Evolutionary conservation across 495 filamentous ascomycete genomes (phyloP), one percentile per base, ranked within the genome.

Genomic region (Penicillium taxi): DNA sequence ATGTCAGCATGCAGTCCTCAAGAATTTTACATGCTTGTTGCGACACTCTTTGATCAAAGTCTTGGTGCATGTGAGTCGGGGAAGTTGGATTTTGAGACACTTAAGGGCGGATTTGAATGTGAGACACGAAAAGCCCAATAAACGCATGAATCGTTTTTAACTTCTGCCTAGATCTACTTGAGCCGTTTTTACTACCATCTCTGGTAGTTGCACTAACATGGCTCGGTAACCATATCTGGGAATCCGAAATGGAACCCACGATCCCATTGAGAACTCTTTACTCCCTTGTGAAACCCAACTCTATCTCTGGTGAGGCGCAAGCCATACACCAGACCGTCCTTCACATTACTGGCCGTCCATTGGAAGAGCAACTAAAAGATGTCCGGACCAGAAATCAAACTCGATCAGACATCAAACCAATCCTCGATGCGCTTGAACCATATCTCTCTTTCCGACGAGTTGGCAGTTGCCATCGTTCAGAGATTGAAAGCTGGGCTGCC

Each of bases 1-100:
- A 87, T 96, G 82, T 81, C 86, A 6, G 77, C 81, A 2, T 96
- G 91, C 50, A 85, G 81, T 16, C 93, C 91, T 2, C 88, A 94
- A 47, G 84, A 94, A 20, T 98, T 96, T 52, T 95, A 96, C 49
- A 62, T 84, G 12, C 76, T 98, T n/a, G 80, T 94, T 4, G 80
- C 88, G 6, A 91, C 89, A 1, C 60, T 96, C 0, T 94, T 96
- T 50, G 73, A 81, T 37, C 86, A 96, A 46, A 86, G 82, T 28
- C 73, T 94, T 1, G 68, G 82, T 8, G 91, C 86, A 2, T 82
- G 80, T 47, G 73, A 77, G 40, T 75, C 73, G 0, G 78, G 77
- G 5, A 70, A 78, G 21, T 60, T 98, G 15, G 75, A 79, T 15
- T 75, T 93, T 13, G 85, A 94, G 12, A 77, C 76, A n/a, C 59